phyloP scores from a whole-genome alignment of 2,329 filamentous ascomycete species.

The Dactylellina sp. region DNA sequence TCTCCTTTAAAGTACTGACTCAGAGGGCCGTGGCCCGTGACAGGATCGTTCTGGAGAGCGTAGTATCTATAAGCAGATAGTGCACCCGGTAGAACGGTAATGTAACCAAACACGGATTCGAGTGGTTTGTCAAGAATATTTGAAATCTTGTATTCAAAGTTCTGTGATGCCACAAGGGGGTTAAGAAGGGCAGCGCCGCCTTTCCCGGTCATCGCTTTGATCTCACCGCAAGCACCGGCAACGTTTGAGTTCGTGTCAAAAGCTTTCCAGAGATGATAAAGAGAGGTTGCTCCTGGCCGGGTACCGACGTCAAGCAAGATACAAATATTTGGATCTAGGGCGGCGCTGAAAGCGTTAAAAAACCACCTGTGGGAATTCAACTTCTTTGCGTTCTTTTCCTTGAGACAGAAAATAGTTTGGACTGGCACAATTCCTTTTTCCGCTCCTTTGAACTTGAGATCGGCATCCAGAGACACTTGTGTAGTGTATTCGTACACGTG shows the following conservation, averaged over 20 bases:
- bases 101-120: slow-evolving; percentile 97
- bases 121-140: slow-evolving; percentile 98
- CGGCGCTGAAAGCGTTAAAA: slow-evolving; percentile 95
- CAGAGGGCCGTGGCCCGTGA: slow-evolving; percentile 88
- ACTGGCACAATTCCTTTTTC: slow-evolving; percentile 99
- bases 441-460: slow-evolving; percentile 97
- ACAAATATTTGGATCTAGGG: slow-evolving; percentile 94
- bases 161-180: slow-evolving; percentile 93
- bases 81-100: slow-evolving; percentile 96
- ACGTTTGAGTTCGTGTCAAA: slow-evolving; percentile 98
- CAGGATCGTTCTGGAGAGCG: slow-evolving; percentile 91
- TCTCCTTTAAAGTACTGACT: slow-evolving; percentile 99
- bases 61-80: slow-evolving; percentile 96
- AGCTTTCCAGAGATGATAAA: slow-evolving; percentile 99
- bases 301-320: slow-evolving; percentile 97
- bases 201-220: slow-evolving; percentile 94
- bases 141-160: slow-evolving; percentile 99
- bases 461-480: slow-evolving; percentile 92
- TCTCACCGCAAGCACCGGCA: slow-evolving; percentile 95
- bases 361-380: slow-evolving; percentile 99
- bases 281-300: slow-evolving; percentile 83
- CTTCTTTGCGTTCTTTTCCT: slow-evolving; percentile 97
- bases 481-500: slow-evolving; percentile 99
- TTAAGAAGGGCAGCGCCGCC: slow-evolving; percentile 86
- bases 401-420: slow-evolving; percentile 98